Percentiles rank a stretch among this genome's conserved stretches.
These are phyloP conservation scores for Oryza punctata DNA, from an alignment of 176 grass and related monocot genomes.

Conservation along the genomic window DNA sequence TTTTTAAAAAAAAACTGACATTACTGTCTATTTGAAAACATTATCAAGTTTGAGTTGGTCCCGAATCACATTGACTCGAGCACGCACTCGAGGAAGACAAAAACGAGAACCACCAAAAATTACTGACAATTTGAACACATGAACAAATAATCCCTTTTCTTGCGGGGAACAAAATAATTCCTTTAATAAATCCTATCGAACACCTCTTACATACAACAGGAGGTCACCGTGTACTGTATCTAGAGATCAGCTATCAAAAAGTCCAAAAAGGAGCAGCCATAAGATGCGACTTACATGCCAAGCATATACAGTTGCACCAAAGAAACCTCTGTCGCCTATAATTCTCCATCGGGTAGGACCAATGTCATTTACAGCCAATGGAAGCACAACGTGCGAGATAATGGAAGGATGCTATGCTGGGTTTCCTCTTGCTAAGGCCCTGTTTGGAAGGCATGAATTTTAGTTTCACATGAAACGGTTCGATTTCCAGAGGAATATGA, in stretches of 20 bases:
- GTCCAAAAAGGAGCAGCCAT: neutral
- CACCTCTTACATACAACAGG: neutral
- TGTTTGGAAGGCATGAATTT: neutral
- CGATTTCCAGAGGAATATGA: neutral
- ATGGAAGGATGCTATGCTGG: neutral
- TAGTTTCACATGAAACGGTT: neutral
- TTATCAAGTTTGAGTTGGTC: too few relatives aligned
- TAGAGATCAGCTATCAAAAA: constrained; percentile 27
- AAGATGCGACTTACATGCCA: constrained; percentile 9
- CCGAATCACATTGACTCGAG: too few relatives aligned
- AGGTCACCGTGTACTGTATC: constrained; percentile 39
- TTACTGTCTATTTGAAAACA: too few relatives aligned
- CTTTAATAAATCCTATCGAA: too few relatives aligned
- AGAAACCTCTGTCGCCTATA: constrained; percentile 26
- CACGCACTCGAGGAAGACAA: too few relatives aligned
- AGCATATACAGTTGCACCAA: constrained; percentile 39
- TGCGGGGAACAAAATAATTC: too few relatives aligned
- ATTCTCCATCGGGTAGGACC: constrained; percentile 5
- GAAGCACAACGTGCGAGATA: constrained; percentile 14
- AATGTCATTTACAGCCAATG: constrained; percentile 43
- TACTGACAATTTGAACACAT: too few relatives aligned
- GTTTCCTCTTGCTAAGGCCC: neutral
- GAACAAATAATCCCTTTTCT: too few relatives aligned
- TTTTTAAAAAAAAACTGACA: too few relatives aligned
- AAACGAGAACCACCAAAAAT: too few relatives aligned